These are phyloP conservation scores for Globisporangium nunn DNA, from an alignment of 352 stramenopile genomes.

Conservation along the genomic window DNA sequence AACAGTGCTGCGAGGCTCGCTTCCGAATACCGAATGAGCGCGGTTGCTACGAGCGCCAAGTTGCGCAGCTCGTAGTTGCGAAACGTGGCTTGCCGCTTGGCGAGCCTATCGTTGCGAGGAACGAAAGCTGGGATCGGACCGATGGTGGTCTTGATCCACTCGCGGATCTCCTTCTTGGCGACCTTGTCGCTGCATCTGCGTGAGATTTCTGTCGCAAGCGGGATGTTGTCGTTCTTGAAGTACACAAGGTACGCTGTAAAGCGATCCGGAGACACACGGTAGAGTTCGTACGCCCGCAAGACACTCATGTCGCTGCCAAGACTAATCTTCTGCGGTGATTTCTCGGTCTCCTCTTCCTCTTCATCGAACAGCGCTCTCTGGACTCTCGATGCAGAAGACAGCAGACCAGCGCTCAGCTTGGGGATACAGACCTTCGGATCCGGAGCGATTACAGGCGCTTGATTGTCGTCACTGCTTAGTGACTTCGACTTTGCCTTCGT, in stretches of 20 bases:
- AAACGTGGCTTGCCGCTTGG: background rate
- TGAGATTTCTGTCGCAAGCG: slow-evolving; percentile 6
- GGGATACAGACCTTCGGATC: background rate
- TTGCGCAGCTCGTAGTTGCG: slow-evolving; percentile 5
- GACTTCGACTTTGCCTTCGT: background rate
- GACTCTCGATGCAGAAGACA: background rate
- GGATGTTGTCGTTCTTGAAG: slow-evolving; percentile 8
- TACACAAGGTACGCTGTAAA: slow-evolving; percentile 7
- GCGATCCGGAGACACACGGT: background rate
- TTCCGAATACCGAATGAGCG: slow-evolving; percentile 5
- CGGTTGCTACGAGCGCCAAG: slow-evolving; percentile 7
- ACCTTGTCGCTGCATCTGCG: slow-evolving; percentile 6
- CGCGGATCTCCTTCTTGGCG: slow-evolving; percentile 2
- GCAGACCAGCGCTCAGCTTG: background rate
- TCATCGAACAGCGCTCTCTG: background rate
- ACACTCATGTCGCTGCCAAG: background rate
- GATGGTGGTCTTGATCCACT: slow-evolving; percentile 5
- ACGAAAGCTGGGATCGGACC: background rate
- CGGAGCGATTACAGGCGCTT: background rate
- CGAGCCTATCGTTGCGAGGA: background rate
- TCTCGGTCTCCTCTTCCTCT: background rate
- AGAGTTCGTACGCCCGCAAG: slow-evolving; percentile 2
- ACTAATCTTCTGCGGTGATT: background rate
- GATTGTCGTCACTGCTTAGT: background rate
- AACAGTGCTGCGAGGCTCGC: slow-evolving; percentile 3